Percentiles rank a stretch among this genome's conserved stretches.
Evolutionary conservation across 805 yeast species (phyloP).

Genomic region (Saccharomycopsis javanensis): DNA sequence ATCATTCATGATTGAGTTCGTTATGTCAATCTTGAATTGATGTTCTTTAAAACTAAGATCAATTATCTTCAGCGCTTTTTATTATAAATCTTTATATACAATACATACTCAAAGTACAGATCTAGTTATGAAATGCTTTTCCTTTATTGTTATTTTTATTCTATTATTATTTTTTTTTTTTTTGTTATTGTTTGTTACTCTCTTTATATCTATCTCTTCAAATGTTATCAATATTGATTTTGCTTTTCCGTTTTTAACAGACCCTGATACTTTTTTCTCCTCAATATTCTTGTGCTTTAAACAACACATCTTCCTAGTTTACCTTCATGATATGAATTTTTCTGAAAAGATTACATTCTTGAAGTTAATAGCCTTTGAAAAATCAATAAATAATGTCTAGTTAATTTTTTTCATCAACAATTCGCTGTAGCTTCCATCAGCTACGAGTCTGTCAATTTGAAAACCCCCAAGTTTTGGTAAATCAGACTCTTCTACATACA

Average conservation of each 20-base stretch:
- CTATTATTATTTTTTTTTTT: neutral
- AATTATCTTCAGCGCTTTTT: too few species aligned
- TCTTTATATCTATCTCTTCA: too few species aligned
- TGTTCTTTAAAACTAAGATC: too few species aligned
- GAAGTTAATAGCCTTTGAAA: too few species aligned
- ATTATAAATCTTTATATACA: neutral
- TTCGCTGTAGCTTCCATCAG: conserved; percentile 6
- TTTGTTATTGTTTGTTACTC: too few species aligned
- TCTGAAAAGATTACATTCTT: neutral
- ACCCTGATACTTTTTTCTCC: too few species aligned
- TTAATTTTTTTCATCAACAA: neutral
- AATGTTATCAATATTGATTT: too few species aligned
- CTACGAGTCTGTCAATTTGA: conserved; percentile 5
- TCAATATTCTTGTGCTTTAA: too few species aligned
- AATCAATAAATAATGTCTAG: neutral
- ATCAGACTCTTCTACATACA: neutral
- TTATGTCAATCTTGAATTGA: too few species aligned
- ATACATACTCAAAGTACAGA: neutral
- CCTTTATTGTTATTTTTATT: neutral
- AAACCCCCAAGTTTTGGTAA: neutral
- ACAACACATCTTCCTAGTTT: too few species aligned
- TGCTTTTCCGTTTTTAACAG: too few species aligned
- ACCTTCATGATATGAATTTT: neutral
- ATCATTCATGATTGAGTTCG: too few species aligned
- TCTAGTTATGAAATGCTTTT: neutral